These are phyloP conservation scores for Fistulinella cinereoalba DNA, from an alignment of 1,284 basidiomycete genomes.

Conservation along the genomic window DNA sequence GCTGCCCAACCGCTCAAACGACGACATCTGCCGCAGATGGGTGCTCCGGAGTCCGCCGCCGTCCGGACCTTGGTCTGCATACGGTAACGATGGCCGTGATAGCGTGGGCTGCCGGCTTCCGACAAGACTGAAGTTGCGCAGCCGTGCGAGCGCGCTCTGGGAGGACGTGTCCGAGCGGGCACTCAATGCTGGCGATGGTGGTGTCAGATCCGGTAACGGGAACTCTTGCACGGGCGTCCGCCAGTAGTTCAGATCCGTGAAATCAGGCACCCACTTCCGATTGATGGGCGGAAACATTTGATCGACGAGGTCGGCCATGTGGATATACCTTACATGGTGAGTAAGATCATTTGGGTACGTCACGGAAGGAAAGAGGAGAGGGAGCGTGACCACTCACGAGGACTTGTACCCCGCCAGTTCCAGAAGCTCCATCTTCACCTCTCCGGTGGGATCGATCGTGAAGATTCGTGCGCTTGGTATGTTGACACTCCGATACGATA, in stretches of 20 bases:
- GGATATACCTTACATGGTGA: conserved; percentile 66
- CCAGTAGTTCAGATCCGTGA: conserved; percentile 98
- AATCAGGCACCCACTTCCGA: conserved; percentile 84
- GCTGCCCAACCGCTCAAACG: conserved; percentile 63
- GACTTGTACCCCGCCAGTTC: conserved; percentile 97
- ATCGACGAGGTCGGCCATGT: conserved; percentile 98
- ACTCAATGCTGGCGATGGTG: conserved; percentile 89
- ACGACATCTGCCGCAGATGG: conserved; percentile 65
- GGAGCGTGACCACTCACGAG: conserved; percentile 61
- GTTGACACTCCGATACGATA: conserved; percentile 95
- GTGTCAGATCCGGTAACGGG: conserved; percentile 84
- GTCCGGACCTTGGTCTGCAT: conserved; percentile 25
- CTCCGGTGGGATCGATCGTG: conserved; percentile 93
- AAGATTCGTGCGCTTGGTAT: conserved; percentile 95
- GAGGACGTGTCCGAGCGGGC: conserved; percentile 85
- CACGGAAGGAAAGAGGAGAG: neutral
- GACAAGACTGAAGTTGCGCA: conserved; percentile 79
- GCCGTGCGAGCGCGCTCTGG: conserved; percentile 67
- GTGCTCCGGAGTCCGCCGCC: conserved; percentile 27
- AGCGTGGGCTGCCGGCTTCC: conserved; percentile 45
- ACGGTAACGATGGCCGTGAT: conserved; percentile 33
- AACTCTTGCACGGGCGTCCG: conserved; percentile 76
- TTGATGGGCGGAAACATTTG: conserved; percentile 99
- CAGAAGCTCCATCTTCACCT: conserved; percentile 96
- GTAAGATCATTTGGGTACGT: neutral